Evolutionary conservation across 805 yeast species (phyloP).

Genomic region (Saccharomycopsis malanga): DNA sequence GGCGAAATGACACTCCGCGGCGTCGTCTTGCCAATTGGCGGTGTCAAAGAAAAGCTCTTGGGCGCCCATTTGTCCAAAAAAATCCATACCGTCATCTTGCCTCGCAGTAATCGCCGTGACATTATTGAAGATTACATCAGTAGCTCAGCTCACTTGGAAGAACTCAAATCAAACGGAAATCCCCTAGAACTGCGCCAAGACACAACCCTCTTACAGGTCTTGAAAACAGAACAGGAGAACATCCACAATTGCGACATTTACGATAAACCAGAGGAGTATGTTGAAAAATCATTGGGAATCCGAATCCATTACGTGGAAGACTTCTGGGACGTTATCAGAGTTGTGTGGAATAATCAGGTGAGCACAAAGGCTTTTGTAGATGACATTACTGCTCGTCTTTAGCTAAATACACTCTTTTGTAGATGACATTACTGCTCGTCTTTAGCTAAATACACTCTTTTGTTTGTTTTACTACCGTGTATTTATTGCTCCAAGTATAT

Average conservation of each 20-base stretch:
- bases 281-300: constrained; percentile 49
- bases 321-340: constrained; percentile 66
- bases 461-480: background rate
- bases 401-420: too few relatives aligned
- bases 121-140: constrained; percentile 52
- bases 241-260: constrained; percentile 21
- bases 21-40: constrained; percentile 74
- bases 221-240: constrained; percentile 16
- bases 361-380: background rate
- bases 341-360: constrained; percentile 53
- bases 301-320: constrained; percentile 61
- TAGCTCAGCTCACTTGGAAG: constrained; percentile 21
- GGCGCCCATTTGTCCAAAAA: constrained; percentile 70
- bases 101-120: constrained; percentile 62
- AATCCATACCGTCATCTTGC: constrained; percentile 55
- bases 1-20: constrained; percentile 82
- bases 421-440: background rate
- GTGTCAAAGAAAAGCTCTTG: constrained; percentile 65
- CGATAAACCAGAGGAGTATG: constrained; percentile 44
- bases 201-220: constrained; percentile 23
- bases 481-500: too few relatives aligned
- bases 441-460: too few relatives aligned
- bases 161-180: constrained; percentile 25
- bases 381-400: background rate
- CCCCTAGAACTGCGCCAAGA: constrained; percentile 25